Evolutionary conservation across 2,329 filamentous ascomycete species (phyloP).

Genomic region (Exophiala xenobiotica): DNA sequence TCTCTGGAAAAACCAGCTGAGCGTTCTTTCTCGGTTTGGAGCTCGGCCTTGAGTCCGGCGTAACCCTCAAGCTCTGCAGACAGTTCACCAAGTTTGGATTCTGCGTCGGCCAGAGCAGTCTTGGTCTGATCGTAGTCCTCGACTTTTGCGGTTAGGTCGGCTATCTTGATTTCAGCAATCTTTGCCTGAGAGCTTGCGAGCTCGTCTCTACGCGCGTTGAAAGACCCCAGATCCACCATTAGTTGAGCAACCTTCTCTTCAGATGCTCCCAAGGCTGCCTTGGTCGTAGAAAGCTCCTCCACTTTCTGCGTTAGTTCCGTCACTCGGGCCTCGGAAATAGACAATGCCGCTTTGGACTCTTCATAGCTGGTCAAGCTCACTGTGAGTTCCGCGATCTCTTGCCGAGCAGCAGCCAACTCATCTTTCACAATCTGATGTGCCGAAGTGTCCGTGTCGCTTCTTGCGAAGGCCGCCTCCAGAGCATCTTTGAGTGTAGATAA

Average conservation of each 20-base stretch:
- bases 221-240: conserved; percentile 11
- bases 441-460: conserved; percentile 15
- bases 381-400: conserved; percentile 19
- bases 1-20: conserved; percentile 8
- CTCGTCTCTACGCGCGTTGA: conserved; percentile 14
- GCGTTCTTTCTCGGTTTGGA: conserved; percentile 7
- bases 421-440: conserved; percentile 13
- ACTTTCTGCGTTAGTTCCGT: conserved; percentile 15
- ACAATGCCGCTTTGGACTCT: conserved; percentile 14
- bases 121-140: conserved; percentile 6
- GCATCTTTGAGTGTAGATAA: conserved; percentile 14
- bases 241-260: conserved; percentile 20
- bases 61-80: conserved; percentile 8
- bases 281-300: conserved; percentile 6
- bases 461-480: conserved; percentile 9
- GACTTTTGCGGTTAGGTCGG: conserved; percentile 14
- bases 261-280: conserved; percentile 16
- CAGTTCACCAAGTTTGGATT: conserved; percentile 17
- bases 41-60: conserved; percentile 11
- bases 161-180: conserved; percentile 2
- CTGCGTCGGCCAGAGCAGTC: conserved; percentile 4
- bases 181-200: conserved; percentile 10
- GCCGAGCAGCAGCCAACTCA: conserved; percentile 14
- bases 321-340: conserved; percentile 12
- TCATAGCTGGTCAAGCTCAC: conserved; percentile 9